These are phyloP conservation scores for Pseudogymnoascus sp. DNA, from an alignment of 2,329 filamentous ascomycete species.

Conservation along the genomic window DNA sequence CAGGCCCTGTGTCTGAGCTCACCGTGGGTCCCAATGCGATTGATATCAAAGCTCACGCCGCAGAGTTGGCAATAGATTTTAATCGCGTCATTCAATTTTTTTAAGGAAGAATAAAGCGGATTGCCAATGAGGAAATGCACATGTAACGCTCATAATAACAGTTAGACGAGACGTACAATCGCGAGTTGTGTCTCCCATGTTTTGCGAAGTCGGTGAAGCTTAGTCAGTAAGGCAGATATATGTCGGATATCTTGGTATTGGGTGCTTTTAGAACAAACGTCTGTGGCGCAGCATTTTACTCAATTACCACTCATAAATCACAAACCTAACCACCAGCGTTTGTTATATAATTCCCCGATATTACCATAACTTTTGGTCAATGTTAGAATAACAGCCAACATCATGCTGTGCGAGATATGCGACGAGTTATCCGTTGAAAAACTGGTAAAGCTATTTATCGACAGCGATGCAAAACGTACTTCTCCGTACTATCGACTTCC, in stretches of 20 bases:
- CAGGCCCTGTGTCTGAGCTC: neutral
- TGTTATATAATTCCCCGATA: neutral
- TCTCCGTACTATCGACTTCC: neutral
- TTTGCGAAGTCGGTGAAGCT: neutral
- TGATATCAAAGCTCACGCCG: neutral
- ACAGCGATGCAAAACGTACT: neutral
- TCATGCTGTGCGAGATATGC: conserved; percentile 1
- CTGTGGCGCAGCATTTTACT: neutral
- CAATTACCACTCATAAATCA: neutral
- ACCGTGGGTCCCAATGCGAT: neutral
- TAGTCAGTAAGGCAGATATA: neutral
- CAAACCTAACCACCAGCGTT: neutral
- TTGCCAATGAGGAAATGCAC: neutral
- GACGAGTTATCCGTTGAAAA: neutral
- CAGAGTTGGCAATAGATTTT: neutral
- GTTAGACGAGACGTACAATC: neutral
- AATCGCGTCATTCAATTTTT: neutral
- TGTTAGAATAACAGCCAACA: neutral
- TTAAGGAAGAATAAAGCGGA: neutral
- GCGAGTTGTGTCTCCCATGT: neutral
- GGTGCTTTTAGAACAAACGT: neutral
- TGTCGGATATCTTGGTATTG: neutral
- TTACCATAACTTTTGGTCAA: neutral
- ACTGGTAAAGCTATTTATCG: neutral
- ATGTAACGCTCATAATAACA: neutral